These are phyloP conservation scores for Arthroderma sp. DNA, from an alignment of 2,329 filamentous ascomycete species.

Conservation along the genomic window DNA sequence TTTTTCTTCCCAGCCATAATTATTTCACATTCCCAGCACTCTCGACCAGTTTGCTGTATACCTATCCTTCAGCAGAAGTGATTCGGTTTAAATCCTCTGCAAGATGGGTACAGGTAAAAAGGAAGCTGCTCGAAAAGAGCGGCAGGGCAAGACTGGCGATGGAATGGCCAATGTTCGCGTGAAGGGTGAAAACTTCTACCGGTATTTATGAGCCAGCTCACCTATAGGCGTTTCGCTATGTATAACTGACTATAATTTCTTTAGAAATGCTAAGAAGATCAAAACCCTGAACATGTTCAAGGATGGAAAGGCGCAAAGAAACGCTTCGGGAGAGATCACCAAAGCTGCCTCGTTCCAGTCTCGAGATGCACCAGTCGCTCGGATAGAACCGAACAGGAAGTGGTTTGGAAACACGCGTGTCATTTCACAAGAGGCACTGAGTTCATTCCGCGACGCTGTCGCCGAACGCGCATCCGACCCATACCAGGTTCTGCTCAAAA, in stretches of 20 bases:
- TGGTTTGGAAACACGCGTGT: conserved; percentile 94
- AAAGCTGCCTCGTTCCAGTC: conserved; percentile 77
- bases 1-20: conserved; percentile 17
- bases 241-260: conserved; percentile 8
- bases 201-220: conserved; percentile 33
- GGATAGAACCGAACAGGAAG: conserved; percentile 90
- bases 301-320: conserved; percentile 68
- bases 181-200: conserved; percentile 99
- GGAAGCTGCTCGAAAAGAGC: conserved; percentile 66
- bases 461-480: conserved; percentile 81
- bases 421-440: conserved; percentile 78
- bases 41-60: neutral
- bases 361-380: conserved; percentile 63
- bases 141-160: conserved; percentile 73
- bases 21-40: conserved; percentile 1
- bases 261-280: conserved; percentile 64
- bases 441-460: conserved; percentile 80
- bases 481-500: conserved; percentile 87
- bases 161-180: conserved; percentile 81
- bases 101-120: conserved; percentile 86
- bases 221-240: neutral
- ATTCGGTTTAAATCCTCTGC: conserved; percentile 10
- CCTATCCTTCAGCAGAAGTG: conserved; percentile 2
- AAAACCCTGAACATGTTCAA: conserved; percentile 85
- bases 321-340: conserved; percentile 70